Percentiles rank a stretch among this genome's conserved stretches.
These are phyloP conservation scores for Nicotiana benthamiana DNA, from an alignment of 257 asterid species.

Conservation along the genomic window DNA sequence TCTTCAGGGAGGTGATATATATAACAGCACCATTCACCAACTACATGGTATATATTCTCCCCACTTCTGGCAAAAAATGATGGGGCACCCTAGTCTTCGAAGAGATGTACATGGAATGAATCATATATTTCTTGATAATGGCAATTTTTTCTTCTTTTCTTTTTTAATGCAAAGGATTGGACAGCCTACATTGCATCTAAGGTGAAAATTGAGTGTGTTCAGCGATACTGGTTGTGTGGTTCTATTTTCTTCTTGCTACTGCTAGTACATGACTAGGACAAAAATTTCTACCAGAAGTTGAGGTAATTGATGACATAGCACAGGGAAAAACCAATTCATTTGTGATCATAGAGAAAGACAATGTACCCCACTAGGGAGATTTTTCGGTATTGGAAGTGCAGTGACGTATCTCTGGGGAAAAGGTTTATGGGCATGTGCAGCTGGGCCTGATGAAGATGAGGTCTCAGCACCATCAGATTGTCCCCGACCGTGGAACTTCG, in stretches of 20 bases:
- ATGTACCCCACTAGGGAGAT: conserved; percentile 68
- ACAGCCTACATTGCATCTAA: conserved; percentile 34
- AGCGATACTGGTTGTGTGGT: conserved; percentile 28
- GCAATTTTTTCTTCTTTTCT: not conserved
- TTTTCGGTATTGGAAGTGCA: conserved; percentile 65
- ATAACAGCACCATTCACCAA: conserved; percentile 13
- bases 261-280: conserved; percentile 28
- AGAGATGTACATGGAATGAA: conserved; percentile 38
- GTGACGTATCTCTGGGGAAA: conserved; percentile 64
- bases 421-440: conserved; percentile 31
- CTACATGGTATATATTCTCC: conserved; percentile 23
- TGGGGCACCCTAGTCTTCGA: conserved; percentile 34
- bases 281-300: conserved; percentile 7
- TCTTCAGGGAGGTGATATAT: conserved; percentile 9
- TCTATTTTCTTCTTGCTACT: conserved; percentile 21
- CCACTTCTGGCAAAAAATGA: conserved; percentile 33
- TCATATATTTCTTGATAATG: conserved; percentile 31
- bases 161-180: conserved; percentile 14
- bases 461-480: conserved; percentile 48
- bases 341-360: conserved; percentile 64
- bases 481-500: conserved; percentile 75
- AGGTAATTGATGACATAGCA: conserved; percentile 16
- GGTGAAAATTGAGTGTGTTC: conserved; percentile 29
- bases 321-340: conserved; percentile 23
- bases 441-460: conserved; percentile 36